Conservation (phyloP, 192 early-diverging fungal genomes). For the Chytriomyces hyalinus region DNA sequence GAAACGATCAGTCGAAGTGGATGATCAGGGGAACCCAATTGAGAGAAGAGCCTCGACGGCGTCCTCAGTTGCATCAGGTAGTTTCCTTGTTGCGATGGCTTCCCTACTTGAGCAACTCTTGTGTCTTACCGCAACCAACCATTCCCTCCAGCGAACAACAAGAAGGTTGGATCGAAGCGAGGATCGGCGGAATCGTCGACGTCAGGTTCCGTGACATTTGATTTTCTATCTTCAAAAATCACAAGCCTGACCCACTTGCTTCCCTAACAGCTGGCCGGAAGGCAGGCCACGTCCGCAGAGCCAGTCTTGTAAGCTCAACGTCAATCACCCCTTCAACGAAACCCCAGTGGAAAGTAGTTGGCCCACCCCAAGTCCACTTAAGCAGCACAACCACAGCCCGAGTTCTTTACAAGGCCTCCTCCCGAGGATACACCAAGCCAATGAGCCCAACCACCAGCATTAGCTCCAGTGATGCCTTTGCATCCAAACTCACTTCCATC, state of each 20-base stretch:
- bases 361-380: background rate
- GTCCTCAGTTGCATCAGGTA: background rate
- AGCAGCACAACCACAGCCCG: slow-evolving; percentile 3
- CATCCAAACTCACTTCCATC: slow-evolving; percentile 12
- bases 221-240: background rate
- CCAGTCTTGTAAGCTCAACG: slow-evolving; percentile 13
- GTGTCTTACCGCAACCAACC: background rate
- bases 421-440: background rate
- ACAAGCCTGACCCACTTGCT: no score
- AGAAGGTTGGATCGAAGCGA: background rate
- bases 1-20: background rate
- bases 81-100: no score
- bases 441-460: background rate
- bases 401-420: slow-evolving; percentile 31
- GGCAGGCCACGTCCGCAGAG: slow-evolving; percentile 16
- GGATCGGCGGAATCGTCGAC: background rate
- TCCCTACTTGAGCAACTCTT: no score
- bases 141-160: background rate
- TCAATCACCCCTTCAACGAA: slow-evolving; percentile 30
- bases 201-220: background rate
- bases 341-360: slow-evolving; percentile 23
- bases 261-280: background rate
- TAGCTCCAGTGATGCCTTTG: slow-evolving; percentile 13
- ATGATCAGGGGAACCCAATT: background rate
- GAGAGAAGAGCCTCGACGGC: background rate